Base-by-base conservation (phyloP, 805 yeast genomes). In the Isabelozyma rhagii region DNA sequence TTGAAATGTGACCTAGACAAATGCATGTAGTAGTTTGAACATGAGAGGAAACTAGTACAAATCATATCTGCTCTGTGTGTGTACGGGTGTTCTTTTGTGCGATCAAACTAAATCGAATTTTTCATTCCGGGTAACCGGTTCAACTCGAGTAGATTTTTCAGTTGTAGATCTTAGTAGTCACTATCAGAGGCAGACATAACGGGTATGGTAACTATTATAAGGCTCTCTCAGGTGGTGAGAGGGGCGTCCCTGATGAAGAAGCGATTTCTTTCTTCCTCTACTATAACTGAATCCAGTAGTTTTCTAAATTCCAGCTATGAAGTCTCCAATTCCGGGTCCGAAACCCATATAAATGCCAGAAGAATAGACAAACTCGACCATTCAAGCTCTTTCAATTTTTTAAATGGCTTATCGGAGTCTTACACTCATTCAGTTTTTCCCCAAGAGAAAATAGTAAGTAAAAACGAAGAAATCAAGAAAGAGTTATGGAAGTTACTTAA, bases 81-180 rank as follows among this genome's bases (percentile, higher is more conserved):
- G 48, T 45, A 29, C 48, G 49, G 46, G 36, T 31, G 36, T 31
- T 15, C 31, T 53, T 21, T 53, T 46, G 27, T 21, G 18, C 8
- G 40, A 18, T 18, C 17, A 41, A 27, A 5, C 27, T 42, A 8
- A 42, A 8, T 10, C 40, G 15, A 34, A 13, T 17, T 44, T n/a
- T 8, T 28, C 14, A 36, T 13, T 41, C 29, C 47, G 47, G 47
- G 47, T 45, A 45, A 45, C 36, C 27, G n/a, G 31, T 18, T 31
- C 10, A 11, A 31, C 8, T 34, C 47, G 42, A 27, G 9, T 17
- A 31, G 43, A 45, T 39, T 39, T 45, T 44, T 36, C 34, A 28
- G 14, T 34, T 11, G 31, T 21, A 34, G 46, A 34, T 15, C 31
- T 13, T n/a, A 34, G 13, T 10, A 18, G 6, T 13, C 13, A 44